Conservation (phyloP, 1,284 basidiomycete genomes). For the Erythrobasidium hasegawianum region DNA sequence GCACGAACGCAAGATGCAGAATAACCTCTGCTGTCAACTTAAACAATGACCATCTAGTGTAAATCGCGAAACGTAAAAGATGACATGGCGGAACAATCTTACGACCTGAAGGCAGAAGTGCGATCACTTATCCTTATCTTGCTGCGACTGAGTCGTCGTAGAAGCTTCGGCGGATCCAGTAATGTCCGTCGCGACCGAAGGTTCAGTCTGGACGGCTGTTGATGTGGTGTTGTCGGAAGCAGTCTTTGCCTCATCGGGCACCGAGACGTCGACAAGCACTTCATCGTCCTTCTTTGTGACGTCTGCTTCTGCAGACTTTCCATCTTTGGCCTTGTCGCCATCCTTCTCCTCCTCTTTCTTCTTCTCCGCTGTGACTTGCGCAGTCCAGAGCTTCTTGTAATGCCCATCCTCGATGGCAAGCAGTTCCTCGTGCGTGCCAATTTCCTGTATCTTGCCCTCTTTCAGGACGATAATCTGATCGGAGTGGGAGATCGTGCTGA, state of each 20-base stretch:
- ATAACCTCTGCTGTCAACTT: too few relatives aligned
- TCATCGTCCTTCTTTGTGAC: background rate
- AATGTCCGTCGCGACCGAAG: background rate
- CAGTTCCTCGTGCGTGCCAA: slow-evolving; percentile 53
- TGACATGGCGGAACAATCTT: too few relatives aligned
- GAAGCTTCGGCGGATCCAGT: too few relatives aligned
- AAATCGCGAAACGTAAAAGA: too few relatives aligned
- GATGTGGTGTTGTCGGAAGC: background rate
- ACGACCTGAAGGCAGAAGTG: too few relatives aligned
- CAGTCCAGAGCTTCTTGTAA: slow-evolving; percentile 45
- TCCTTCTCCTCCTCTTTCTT: too few relatives aligned
- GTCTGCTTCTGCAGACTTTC: background rate
- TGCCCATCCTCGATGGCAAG: slow-evolving; percentile 37
- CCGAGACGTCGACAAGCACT: background rate
- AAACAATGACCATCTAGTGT: too few relatives aligned
- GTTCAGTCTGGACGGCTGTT: background rate
- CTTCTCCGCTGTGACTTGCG: slow-evolving; percentile 14
- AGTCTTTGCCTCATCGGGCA: background rate
- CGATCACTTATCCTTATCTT: too few relatives aligned
- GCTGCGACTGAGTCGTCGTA: too few relatives aligned
- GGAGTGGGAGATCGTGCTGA: slow-evolving; percentile 69
- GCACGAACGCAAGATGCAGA: too few relatives aligned
- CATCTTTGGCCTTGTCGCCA: too few relatives aligned
- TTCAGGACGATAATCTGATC: slow-evolving; percentile 61
- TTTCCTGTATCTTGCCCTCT: slow-evolving; percentile 62